phyloP scores from a whole-genome alignment of 2,329 filamentous ascomycete genomes.

The Nothomitra cinnamomea region DNA sequence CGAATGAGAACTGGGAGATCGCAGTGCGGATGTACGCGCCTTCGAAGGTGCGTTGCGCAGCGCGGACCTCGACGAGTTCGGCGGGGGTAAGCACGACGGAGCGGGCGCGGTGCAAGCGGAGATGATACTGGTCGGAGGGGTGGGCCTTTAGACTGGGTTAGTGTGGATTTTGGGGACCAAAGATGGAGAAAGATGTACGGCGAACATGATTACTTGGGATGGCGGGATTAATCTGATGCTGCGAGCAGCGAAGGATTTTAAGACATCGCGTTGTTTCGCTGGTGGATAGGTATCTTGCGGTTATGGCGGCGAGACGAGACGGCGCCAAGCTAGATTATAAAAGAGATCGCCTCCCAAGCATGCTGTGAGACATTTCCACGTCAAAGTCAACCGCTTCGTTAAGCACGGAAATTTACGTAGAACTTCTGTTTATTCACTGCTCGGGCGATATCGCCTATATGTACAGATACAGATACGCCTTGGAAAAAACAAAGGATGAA shows the following conservation, averaged over 20 bases:
- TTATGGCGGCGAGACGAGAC: too few relatives aligned
- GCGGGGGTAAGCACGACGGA: slow-evolving; percentile 65
- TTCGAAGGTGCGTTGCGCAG: slow-evolving; percentile 90
- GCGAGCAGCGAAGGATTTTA: too few relatives aligned
- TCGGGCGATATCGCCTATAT: neutral
- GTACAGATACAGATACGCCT: neutral
- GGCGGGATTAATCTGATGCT: too few relatives aligned
- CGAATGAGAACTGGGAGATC: slow-evolving; percentile 86
- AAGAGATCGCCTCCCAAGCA: too few relatives aligned
- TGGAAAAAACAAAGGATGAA: neutral
- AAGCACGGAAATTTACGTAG: neutral
- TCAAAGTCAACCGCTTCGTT: too few relatives aligned
- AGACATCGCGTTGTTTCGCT: too few relatives aligned
- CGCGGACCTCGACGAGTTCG: slow-evolving; percentile 87
- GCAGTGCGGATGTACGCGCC: slow-evolving; percentile 93
- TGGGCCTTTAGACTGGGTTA: neutral
- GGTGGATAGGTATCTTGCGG: too few relatives aligned
- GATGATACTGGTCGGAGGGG: slow-evolving; percentile 34
- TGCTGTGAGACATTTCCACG: too few relatives aligned
- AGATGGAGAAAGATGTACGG: neutral
- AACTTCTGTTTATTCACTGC: too few relatives aligned
- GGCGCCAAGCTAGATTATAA: too few relatives aligned
- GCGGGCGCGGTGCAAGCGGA: slow-evolving; percentile 68
- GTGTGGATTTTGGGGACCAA: neutral
- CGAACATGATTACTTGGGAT: neutral